phyloP scores from a whole-genome alignment of 352 stramenopile genomes.

The Globisporangium rhizosaccharum region DNA sequence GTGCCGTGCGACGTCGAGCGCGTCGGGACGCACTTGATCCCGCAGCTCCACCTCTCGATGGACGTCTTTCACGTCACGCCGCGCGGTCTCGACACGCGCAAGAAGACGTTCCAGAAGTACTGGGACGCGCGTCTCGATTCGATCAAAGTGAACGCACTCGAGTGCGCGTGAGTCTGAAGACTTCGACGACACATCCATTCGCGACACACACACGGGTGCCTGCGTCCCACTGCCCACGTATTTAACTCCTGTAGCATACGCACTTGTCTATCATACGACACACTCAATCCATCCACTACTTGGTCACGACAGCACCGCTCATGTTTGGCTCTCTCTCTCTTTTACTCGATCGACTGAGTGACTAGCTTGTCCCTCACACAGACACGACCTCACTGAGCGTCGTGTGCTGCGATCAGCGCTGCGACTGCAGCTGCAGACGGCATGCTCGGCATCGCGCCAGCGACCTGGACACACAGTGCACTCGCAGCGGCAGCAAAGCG shows the following conservation, averaged over 20 bases:
- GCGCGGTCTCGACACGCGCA: constrained; percentile 28
- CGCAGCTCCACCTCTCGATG: constrained; percentile 30
- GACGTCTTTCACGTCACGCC: constrained; percentile 35
- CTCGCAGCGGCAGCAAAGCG: constrained; percentile 46
- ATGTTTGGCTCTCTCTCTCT: not conserved
- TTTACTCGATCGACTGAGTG: not conserved
- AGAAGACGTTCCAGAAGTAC: constrained; percentile 24
- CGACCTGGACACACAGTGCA: constrained; percentile 58
- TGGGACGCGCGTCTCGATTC: constrained; percentile 12
- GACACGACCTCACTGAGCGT: not conserved
- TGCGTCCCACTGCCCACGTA: not conserved
- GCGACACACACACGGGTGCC: not conserved
- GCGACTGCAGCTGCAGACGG: constrained; percentile 31
- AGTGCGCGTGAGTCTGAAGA: too few species aligned
- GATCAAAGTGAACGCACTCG: constrained; percentile 15
- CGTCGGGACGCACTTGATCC: constrained; percentile 23
- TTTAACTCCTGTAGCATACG: constrained; percentile 10
- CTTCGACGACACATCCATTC: not conserved
- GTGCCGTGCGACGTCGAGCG: constrained; percentile 22
- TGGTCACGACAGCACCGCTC: too few species aligned
- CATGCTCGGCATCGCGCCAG: constrained; percentile 65
- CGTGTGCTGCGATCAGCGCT: constrained; percentile 21
- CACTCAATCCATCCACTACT: too few species aligned
- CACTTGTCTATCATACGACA: too few species aligned
- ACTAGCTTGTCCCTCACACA: not conserved